Evolutionary conservation across 352 stramenopile species (phyloP).

Genomic region (Globisporangium recalcitrans): DNA sequence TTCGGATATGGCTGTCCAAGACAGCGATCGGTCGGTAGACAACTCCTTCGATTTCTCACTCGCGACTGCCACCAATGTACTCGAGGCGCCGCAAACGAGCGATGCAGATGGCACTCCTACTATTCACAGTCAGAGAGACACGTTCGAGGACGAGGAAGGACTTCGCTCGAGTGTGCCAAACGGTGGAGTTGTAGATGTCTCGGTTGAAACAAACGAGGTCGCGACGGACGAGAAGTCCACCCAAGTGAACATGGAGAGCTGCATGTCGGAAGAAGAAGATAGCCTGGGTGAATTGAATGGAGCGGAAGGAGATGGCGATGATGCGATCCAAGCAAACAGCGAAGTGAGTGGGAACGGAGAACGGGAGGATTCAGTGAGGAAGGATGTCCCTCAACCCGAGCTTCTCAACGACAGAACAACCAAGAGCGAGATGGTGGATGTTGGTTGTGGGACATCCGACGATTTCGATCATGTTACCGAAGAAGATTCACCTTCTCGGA

Average conservation of each 20-base stretch:
- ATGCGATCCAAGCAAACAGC: not conserved
- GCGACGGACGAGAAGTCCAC: not conserved
- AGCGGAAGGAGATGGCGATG: not conserved
- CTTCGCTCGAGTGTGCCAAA: not conserved
- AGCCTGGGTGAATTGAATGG: not conserved
- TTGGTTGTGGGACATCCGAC: slow-evolving; percentile 1
- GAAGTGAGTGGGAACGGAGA: not conserved
- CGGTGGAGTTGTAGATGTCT: not conserved
- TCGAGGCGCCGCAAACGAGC: not conserved
- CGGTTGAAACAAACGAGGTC: not conserved
- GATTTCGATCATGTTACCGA: not conserved
- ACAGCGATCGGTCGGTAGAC: not conserved
- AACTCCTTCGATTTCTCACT: not conserved
- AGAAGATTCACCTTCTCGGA: too few relatives aligned
- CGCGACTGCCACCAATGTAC: too few relatives aligned
- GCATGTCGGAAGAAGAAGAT: not conserved
- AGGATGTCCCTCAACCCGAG: not conserved
- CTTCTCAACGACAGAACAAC: not conserved
- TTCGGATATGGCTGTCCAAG: not conserved
- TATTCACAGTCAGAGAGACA: not conserved
- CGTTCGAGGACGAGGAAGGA: not conserved
- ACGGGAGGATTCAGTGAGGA: not conserved
- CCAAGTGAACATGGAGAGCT: not conserved
- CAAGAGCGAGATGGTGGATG: not conserved
- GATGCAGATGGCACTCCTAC: not conserved